phyloP scores from a whole-genome alignment of 139 green algal genomes.

The Closterium sp. region DNA sequence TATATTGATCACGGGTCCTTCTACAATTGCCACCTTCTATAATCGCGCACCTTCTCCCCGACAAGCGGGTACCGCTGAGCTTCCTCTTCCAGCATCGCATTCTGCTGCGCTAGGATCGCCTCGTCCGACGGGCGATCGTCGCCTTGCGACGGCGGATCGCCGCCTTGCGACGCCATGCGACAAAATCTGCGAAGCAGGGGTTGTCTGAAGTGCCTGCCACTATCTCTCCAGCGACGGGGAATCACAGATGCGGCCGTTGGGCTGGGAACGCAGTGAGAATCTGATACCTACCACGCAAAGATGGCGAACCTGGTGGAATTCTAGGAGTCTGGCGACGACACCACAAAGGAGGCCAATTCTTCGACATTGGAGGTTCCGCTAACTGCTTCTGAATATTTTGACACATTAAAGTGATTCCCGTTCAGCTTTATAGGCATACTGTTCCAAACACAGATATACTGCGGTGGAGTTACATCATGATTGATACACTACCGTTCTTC shows the following conservation, averaged over 20 bases:
- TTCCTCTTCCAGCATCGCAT: constrained; percentile 42
- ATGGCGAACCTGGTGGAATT: no score
- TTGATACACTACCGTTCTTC: no score
- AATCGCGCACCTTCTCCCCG: constrained; percentile 44
- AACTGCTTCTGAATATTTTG: no score
- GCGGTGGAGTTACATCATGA: no score
- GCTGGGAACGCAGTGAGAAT: not conserved
- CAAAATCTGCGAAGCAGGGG: not conserved
- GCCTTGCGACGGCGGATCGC: not conserved
- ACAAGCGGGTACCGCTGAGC: constrained; percentile 33
- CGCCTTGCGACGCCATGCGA: not conserved
- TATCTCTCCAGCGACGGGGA: not conserved
- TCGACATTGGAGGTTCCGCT: not conserved
- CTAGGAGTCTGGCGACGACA: not conserved
- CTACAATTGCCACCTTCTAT: not conserved
- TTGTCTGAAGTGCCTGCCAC: not conserved
- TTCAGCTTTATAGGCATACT: no score
- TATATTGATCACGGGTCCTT: not conserved
- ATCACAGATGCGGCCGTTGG: not conserved
- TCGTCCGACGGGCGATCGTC: constrained; percentile 43
- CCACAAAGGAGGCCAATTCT: not conserved
- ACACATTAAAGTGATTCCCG: no score
- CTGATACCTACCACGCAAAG: not conserved
- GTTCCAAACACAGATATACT: no score
- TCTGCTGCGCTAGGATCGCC: constrained; percentile 44